Base-by-base conservation (phyloP, 1,284 basidiomycete species). In the Sporisorium sorghi region DNA sequence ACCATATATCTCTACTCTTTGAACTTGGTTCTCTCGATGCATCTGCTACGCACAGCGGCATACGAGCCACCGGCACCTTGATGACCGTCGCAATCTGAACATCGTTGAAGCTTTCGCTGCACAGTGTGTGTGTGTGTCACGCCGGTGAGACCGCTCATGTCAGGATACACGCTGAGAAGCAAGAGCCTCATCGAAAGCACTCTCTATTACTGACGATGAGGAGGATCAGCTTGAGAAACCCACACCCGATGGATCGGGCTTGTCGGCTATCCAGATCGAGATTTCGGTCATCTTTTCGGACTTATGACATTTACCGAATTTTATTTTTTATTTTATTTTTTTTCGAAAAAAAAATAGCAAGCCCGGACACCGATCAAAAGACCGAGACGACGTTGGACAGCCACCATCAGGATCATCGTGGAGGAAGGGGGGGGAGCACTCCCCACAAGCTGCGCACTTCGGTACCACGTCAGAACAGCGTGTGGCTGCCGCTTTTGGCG, bases 61-160 rank as follows among this genome's bases (percentile, higher is more conserved):
- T 69, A 69, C 40, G 60, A 69, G 51, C 66, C 66, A 28, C 44
- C 60, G 32, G 37, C 51, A 19, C 21, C 48, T 23, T 40, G 42
- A 60, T 40, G 9, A 9, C 3, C n/a, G 8, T 14, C n/a, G n/a
- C 37, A 40, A 19, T 19, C 6, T 19, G n/a, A 9, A 40, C 37
- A 19, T 17, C 35, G 15, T 37, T 19, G n/a, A 40, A n/a, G 3
- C 37, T 15, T 17, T 40, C n/a, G n/a, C n/a, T n/a, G n/a, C n/a
- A n/a, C 8, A 17, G 35, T 17, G 15, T 17, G 15, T 37, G 35
- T n/a, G 11, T 37, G 35, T 37, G 35, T 37, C 14, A 3, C 35
- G 35, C 3, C 7, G 9, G 2, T 40, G n/a, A 10, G 1, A 4
- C 37, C 9, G n/a, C 14, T 40, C 37, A 8, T 17, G n/a, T 10